Base-by-base conservation (phyloP, 345 rosid genomes). In the Nephelium lappaceum region DNA sequence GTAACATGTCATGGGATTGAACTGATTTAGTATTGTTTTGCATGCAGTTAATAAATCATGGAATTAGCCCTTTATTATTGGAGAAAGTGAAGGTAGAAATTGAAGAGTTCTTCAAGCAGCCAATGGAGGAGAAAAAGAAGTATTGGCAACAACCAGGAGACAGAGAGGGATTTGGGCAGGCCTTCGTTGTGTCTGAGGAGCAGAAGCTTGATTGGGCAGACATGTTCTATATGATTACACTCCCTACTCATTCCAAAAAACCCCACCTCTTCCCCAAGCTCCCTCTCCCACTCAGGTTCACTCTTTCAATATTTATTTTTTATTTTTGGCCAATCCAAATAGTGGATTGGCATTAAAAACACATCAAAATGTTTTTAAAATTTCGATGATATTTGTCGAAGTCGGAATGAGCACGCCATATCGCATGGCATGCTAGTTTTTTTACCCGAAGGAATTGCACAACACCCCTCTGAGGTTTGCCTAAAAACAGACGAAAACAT, bases 31-130 rank as follows among this genome's bases (percentile, higher is more conserved):
- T 2, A 19, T 15, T 57, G 24, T 11, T 21, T 62, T 9, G 11
- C 10, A n/a, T 43, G 75, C 80, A 83, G 85, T 42, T 83, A 70
- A 61, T 76, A n/a, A 78, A 78, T 15, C 81, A 78, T 47, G 72
- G 67, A 0, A 31, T 62, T 58, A 53, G 57, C 38, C 8, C 61
- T 7, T 5, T 25, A 10, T 21, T 71, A 31, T 19, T 78, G 70
- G 72, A 64, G 70, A 65, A 65, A 53, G 51, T 72, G 66, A 78
- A 71, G 61, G 15, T 27, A 23, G 76, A 45, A 72, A 63, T 47
- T 24, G 39, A 64, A 19, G 57, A 72, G 21, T 61, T 78, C 25
- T 72, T 78, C 77, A 36, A 75, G 16, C 72, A 74, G 4, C 76
- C 67, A 0, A 65, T 25, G 42, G 69, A 65, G 23, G 41, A 65